These are phyloP conservation scores for Blastomyces gilchristii DNA, from an alignment of 2,329 filamentous ascomycete genomes.

Conservation along the genomic window DNA sequence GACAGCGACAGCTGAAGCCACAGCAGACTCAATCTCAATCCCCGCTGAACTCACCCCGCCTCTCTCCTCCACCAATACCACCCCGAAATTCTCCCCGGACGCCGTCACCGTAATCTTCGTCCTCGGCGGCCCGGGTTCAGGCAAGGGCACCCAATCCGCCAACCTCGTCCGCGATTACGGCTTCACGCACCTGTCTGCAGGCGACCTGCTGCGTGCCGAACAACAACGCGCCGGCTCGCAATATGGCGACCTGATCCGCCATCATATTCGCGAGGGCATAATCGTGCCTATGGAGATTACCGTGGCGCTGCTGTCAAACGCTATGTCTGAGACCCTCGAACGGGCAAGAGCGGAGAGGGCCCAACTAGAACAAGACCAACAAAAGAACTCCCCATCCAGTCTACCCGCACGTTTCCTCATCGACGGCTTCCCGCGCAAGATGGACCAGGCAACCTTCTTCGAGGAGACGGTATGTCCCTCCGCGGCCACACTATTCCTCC, in stretches of 20 bases:
- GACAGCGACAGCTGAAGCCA: slow-evolving; percentile 15
- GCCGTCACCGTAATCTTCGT: slow-evolving; percentile 92
- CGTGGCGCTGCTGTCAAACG: slow-evolving; percentile 67
- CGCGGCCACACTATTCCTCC: slow-evolving; percentile 82
- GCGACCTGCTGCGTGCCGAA: slow-evolving; percentile 86
- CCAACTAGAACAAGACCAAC: neutral
- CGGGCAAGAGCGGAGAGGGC: slow-evolving; percentile 39
- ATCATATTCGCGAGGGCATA: slow-evolving; percentile 84
- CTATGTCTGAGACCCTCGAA: slow-evolving; percentile 73
- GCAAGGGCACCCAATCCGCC: slow-evolving; percentile 92
- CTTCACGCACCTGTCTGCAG: slow-evolving; percentile 88
- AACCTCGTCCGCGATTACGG: slow-evolving; percentile 78
- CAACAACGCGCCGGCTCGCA: slow-evolving; percentile 76
- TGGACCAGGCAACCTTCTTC: slow-evolving; percentile 93
- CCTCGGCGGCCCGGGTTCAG: slow-evolving; percentile 87
- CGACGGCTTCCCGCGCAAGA: slow-evolving; percentile 84
- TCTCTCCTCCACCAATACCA: slow-evolving; percentile 44
- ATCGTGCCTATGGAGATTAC: slow-evolving; percentile 97
- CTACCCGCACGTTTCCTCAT: slow-evolving; percentile 35
- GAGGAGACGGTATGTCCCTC: slow-evolving; percentile 79
- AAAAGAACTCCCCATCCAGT: neutral
- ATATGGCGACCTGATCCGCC: slow-evolving; percentile 85
- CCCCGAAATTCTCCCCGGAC: slow-evolving; percentile 64
- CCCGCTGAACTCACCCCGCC: slow-evolving; percentile 32
- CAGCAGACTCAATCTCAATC: slow-evolving; percentile 20